phyloP scores from a whole-genome alignment of 441 rosid species.

The Capsella rubella region DNA sequence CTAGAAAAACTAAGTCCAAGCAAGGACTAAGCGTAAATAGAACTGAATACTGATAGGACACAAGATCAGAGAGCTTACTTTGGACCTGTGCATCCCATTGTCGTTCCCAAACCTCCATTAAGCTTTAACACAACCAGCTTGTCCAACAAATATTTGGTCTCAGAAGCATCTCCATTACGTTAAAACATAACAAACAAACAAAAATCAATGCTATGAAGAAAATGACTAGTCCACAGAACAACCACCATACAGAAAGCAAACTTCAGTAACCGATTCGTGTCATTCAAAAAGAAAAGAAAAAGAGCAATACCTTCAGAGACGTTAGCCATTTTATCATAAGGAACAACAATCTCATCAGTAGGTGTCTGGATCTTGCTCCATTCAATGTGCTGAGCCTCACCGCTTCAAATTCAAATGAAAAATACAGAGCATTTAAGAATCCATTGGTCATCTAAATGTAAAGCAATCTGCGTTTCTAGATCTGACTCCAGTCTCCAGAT shows the following conservation, averaged over 20 bases:
- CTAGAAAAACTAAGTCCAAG: neutral
- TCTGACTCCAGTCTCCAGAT: conserved; percentile 28
- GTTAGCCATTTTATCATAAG: conserved; percentile 70
- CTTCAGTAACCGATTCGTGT: neutral
- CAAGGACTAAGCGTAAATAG: neutral
- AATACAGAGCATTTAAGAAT: neutral
- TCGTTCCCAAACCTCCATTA: conserved; percentile 79
- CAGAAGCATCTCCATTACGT: conserved; percentile 49
- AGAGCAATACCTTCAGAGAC: conserved; percentile 59
- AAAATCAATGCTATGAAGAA: neutral
- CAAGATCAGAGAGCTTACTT: conserved; percentile 53
- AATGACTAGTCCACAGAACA: conserved; percentile 4
- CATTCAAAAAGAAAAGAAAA: neutral
- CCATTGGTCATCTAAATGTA: conserved; percentile 23
- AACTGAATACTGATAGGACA: conserved; percentile 3
- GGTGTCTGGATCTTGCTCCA: conserved; percentile 98
- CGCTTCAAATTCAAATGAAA: conserved; percentile 50
- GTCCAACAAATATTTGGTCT: conserved; percentile 64
- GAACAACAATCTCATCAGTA: conserved; percentile 90
- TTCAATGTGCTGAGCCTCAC: conserved; percentile 89
- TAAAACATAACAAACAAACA: no score
- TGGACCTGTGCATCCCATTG: conserved; percentile 85
- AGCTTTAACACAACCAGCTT: conserved; percentile 79
- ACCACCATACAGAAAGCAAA: neutral
- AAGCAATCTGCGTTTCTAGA: conserved; percentile 10